Base-by-base conservation (phyloP, 2,329 filamentous ascomycete species). In the Myriosclerotinia scirpicola region DNA sequence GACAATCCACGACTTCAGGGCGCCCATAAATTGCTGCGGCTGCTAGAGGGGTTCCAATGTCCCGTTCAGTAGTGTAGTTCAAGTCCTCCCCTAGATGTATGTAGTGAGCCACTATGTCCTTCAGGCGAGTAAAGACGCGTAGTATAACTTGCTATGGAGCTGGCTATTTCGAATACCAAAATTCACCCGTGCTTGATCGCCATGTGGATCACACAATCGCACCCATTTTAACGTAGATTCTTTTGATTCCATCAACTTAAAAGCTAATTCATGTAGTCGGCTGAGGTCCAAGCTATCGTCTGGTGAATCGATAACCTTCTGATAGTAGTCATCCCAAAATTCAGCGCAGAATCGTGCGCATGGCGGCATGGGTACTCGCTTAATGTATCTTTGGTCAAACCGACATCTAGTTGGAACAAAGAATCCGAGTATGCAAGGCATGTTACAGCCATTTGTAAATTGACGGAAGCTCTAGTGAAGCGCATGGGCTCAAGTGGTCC, bases 301-400 rank as follows among this genome's bases (percentile, higher is more conserved):
- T 9, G 30, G 30, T n/a, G 54, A 38, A 8, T 5, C 54, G 34
- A 55, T 40, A 6, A 55, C 34, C 17, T 55, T 34, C 17, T 34
- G 54, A 38, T 55, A 40, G 9, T 55, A 55, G 17, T 40, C 34
- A 38, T 55, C 54, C 34, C 54, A 55, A 20, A 40, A 40, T n/a
- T 55, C 54, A n/a, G 54, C 54, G 17, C 54, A 55, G 40, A 40
- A 20, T 9, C 54, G 54, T 55, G 54, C 54, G 34, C 30, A 55
- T n/a, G n/a, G n/a, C n/a, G n/a, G n/a, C n/a, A n/a, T 55, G 54
- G 54, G 34, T 42, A 55, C 36, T n/a, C 20, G 6, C 9, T 38
- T 14, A 55, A 38, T 9, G 15, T 55, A 12, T 55, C 34, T n/a
- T 55, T n/a, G n/a, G 40, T n/a, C 30, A 55, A 20, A 8, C 14